phyloP scores from a whole-genome alignment of 441 rosid species.

The Populus hybrid region DNA sequence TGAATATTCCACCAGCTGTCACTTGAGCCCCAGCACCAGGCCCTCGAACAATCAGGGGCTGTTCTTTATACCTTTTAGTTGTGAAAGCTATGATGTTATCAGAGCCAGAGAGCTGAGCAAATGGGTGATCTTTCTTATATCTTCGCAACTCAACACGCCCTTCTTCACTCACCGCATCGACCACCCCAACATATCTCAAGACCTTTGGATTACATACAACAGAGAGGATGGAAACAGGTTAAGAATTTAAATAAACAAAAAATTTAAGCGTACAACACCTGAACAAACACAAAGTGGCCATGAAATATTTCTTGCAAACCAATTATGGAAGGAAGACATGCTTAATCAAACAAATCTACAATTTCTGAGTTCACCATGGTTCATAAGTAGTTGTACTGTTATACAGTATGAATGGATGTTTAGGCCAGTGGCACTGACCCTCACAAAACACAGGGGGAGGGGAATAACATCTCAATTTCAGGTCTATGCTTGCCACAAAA shows the following conservation, averaged over 20 bases:
- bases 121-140: slow-evolving; percentile 83
- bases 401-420: not conserved
- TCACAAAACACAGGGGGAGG: not conserved
- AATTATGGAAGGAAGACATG: not conserved
- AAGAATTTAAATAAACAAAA: not conserved
- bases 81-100: slow-evolving; percentile 98
- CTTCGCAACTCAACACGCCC: slow-evolving; percentile 80
- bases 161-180: slow-evolving; percentile 55
- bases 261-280: not conserved
- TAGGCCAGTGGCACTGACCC: not conserved
- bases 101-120: slow-evolving; percentile 91
- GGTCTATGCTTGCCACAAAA: not conserved
- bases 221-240: not conserved
- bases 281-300: not conserved
- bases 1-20: slow-evolving; percentile 95
- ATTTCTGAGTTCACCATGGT: not conserved
- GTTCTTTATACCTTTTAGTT: slow-evolving; percentile 80
- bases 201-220: slow-evolving; percentile 41
- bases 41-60: slow-evolving; percentile 91
- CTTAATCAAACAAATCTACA: too few relatives aligned
- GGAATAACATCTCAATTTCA: not conserved
- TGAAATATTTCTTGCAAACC: not conserved
- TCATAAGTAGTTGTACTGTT: not conserved
- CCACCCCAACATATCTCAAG: slow-evolving; percentile 88
- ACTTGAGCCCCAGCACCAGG: slow-evolving; percentile 99